Percentiles rank a stretch among this genome's conserved stretches.
Evolutionary conservation across 2,329 filamentous ascomycete species (phyloP).

Genomic region (Penicillium sp.): DNA sequence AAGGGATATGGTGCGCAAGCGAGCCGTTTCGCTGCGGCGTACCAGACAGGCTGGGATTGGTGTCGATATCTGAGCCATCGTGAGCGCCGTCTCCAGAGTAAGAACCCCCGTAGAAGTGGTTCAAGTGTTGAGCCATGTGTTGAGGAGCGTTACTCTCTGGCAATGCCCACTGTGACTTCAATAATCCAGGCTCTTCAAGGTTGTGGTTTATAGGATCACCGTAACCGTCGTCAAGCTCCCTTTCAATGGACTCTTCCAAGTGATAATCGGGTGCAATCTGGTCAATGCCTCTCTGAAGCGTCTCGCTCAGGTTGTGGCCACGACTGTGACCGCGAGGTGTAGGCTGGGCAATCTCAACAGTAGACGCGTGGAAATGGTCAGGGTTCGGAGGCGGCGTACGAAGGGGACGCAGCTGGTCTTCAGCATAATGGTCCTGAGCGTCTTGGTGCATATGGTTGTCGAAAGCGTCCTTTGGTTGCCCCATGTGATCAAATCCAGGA

Average conservation of each 20-base stretch:
- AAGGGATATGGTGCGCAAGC: constrained; percentile 36
- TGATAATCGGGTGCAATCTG: constrained; percentile 72
- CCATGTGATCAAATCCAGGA: constrained; percentile 29
- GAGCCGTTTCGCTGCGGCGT: constrained; percentile 55
- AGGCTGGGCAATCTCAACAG: constrained; percentile 62
- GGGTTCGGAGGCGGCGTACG: constrained; percentile 38
- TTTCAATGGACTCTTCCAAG: constrained; percentile 77
- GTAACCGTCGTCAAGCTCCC: constrained; percentile 78
- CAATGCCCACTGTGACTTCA: constrained; percentile 45
- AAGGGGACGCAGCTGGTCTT: constrained; percentile 32
- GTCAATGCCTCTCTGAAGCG: constrained; percentile 81
- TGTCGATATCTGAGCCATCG: constrained; percentile 70
- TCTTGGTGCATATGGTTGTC: constrained; percentile 37
- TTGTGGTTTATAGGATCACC: constrained; percentile 44
- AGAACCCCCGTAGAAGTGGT: constrained; percentile 41
- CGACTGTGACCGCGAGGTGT: constrained; percentile 61
- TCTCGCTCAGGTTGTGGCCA: constrained; percentile 75
- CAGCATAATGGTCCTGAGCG: constrained; percentile 25
- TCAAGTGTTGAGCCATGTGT: constrained; percentile 33
- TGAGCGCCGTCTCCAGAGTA: constrained; percentile 42
- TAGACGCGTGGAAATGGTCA: constrained; percentile 48
- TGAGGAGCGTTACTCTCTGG: constrained; percentile 34
- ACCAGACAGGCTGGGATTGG: constrained; percentile 73
- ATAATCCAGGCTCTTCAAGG: constrained; percentile 34
- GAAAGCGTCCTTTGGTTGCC: constrained; percentile 30